Evolutionary conservation across 768 basidiomycete species (phyloP).

Genomic region (Boletus vinaceobasis): DNA sequence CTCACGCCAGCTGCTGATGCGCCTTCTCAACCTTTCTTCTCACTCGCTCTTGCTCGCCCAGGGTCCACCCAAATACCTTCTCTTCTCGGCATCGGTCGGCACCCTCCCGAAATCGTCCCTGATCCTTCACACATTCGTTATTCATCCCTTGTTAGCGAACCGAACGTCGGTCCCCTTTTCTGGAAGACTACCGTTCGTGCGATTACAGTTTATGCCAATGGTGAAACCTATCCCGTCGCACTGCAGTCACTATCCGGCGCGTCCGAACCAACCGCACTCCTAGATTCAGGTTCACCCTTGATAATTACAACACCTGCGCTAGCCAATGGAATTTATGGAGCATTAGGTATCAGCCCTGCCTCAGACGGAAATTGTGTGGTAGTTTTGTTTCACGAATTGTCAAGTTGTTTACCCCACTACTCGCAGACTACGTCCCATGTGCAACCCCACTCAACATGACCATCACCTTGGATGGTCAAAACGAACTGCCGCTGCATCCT

Average conservation of each 20-base stretch:
- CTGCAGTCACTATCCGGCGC: slow-evolving; percentile 42
- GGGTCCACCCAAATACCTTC: slow-evolving; percentile 56
- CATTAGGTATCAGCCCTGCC: slow-evolving; percentile 57
- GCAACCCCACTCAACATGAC: slow-evolving; percentile 67
- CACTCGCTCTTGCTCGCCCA: slow-evolving; percentile 65
- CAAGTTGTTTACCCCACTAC: slow-evolving; percentile 4
- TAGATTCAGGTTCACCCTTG: slow-evolving; percentile 68
- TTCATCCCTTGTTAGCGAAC: slow-evolving; percentile 40
- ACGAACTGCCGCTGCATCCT: slow-evolving; percentile 63
- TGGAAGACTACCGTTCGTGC: slow-evolving; percentile 62
- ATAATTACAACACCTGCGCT: slow-evolving; percentile 60
- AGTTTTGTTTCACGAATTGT: not conserved
- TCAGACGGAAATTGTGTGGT: slow-evolving; percentile 62
- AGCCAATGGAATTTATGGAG: slow-evolving; percentile 77
- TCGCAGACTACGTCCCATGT: slow-evolving; percentile 72
- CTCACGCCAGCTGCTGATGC: slow-evolving; percentile 52
- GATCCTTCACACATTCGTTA: slow-evolving; percentile 54
- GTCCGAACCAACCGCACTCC: slow-evolving; percentile 56
- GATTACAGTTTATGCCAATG: slow-evolving; percentile 60
- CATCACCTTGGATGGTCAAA: slow-evolving; percentile 57
- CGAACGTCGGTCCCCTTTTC: slow-evolving; percentile 40
- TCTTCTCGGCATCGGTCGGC: slow-evolving; percentile 64
- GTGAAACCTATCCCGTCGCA: slow-evolving; percentile 36
- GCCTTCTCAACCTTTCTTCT: slow-evolving; percentile 62
- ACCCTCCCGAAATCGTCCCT: slow-evolving; percentile 51